phyloP scores from a whole-genome alignment of 2,329 filamentous ascomycete species.

The Corniculantispora saksenae region DNA sequence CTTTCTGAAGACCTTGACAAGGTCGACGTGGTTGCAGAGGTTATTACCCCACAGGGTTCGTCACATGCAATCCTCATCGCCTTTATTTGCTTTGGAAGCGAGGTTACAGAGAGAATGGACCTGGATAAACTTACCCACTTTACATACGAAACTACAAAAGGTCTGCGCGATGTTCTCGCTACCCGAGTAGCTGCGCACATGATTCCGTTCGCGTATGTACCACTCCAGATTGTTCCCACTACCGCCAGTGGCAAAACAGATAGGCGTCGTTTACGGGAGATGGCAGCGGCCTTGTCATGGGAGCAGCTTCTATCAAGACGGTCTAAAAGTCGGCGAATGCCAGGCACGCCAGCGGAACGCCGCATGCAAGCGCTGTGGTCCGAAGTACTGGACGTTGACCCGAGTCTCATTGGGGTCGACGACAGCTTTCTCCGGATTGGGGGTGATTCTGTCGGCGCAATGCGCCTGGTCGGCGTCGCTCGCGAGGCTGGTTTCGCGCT shows the following conservation, averaged over 20 bases:
- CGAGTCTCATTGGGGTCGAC: not conserved
- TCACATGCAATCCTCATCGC: not conserved
- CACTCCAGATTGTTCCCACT: not conserved
- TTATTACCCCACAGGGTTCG: not conserved
- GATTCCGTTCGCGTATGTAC: slow-evolving; percentile 1
- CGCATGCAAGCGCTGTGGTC: slow-evolving; percentile 14
- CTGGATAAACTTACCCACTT: not conserved
- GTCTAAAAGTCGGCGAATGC: not conserved
- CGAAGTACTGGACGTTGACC: slow-evolving; percentile 9
- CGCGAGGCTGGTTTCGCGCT: not conserved
- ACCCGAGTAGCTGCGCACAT: not conserved
- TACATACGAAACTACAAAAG: not conserved
- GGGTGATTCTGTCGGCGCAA: slow-evolving; percentile 6
- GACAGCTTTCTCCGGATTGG: slow-evolving; percentile 6
- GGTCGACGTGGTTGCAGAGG: not conserved
- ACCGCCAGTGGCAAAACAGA: slow-evolving; percentile 4
- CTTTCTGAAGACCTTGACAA: not conserved
- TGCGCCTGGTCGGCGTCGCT: not conserved
- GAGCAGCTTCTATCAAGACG: not conserved
- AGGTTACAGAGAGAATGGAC: not conserved
- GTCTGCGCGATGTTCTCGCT: not conserved
- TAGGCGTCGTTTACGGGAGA: not conserved
- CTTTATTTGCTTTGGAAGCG: not conserved
- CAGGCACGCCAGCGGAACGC: not conserved
- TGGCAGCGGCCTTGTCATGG: not conserved